These are phyloP conservation scores for Neofusicoccum kwambonambiense DNA, from an alignment of 2,329 filamentous ascomycete species.

Conservation along the genomic window DNA sequence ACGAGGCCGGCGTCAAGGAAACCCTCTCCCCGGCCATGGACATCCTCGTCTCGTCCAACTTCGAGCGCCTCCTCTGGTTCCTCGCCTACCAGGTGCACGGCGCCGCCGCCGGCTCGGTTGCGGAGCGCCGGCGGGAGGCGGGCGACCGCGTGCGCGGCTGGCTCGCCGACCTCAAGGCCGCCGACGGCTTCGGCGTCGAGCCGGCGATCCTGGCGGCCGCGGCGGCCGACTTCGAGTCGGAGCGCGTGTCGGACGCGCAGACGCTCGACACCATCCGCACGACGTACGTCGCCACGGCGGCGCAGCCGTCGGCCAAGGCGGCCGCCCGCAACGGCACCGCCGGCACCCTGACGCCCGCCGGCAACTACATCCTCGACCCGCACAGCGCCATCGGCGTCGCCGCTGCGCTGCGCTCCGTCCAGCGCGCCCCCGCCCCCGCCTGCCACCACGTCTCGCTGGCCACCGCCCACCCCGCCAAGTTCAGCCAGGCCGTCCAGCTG, in stretches of 20 bases:
- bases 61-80: slow-evolving; percentile 94
- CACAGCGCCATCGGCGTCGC: slow-evolving; percentile 86
- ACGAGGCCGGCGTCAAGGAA: slow-evolving; percentile 76
- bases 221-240: slow-evolving; percentile 74
- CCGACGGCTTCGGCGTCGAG: slow-evolving; percentile 81
- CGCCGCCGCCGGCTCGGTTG: slow-evolving; percentile 36
- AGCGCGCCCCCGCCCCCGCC: slow-evolving; percentile 48
- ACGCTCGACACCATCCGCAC: slow-evolving; percentile 49
- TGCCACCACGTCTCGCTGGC: slow-evolving; percentile 75
- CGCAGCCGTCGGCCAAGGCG: slow-evolving; percentile 32
- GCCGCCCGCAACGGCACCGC: slow-evolving; percentile 44
- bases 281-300: slow-evolving; percentile 49
- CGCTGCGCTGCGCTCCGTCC: slow-evolving; percentile 65
- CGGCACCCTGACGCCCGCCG: slow-evolving; percentile 36
- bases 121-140: slow-evolving; percentile 26
- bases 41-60: slow-evolving; percentile 93
- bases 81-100: slow-evolving; percentile 70
- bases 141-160: slow-evolving; percentile 70
- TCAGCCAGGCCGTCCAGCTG: slow-evolving; percentile 77
- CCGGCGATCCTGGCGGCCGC: slow-evolving; percentile 69
- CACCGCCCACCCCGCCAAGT: slow-evolving; percentile 96
- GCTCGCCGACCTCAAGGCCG: slow-evolving; percentile 76
- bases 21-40: slow-evolving; percentile 97
- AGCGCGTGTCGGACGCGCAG: slow-evolving; percentile 61
- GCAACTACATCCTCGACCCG: slow-evolving; percentile 81